Percentiles rank a stretch among this genome's conserved stretches.
Conservation (phyloP, 345 rosid genomes). For the Excoecaria agallocha region DNA sequence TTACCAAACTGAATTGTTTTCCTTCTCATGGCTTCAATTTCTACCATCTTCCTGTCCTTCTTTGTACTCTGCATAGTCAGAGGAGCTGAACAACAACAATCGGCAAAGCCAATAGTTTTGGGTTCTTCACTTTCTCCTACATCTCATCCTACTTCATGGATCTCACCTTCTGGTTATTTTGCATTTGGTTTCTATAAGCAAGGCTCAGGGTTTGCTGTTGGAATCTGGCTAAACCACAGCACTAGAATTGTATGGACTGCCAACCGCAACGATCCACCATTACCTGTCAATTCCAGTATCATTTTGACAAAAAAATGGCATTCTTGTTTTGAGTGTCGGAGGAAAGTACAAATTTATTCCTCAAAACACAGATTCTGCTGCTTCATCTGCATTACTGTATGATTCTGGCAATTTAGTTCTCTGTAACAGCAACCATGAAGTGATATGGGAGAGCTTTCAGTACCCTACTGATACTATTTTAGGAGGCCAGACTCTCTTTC, state of each 20-base stretch:
- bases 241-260: constrained; percentile 9
- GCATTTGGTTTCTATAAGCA: constrained; percentile 10
- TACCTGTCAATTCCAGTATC: not conserved
- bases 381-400: not conserved
- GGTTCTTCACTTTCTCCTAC: constrained; percentile 3
- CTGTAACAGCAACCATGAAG: not conserved
- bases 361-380: not conserved
- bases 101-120: not conserved
- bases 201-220: constrained; percentile 6
- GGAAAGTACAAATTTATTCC: not conserved
- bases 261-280: constrained; percentile 1
- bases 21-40: not conserved
- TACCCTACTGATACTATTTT: constrained; percentile 11
- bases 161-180: not conserved
- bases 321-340: not conserved
- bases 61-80: not conserved
- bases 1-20: too few relatives aligned
- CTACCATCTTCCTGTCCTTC: not conserved
- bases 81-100: not conserved
- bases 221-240: not conserved
- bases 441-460: constrained; percentile 4
- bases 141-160: too few relatives aligned
- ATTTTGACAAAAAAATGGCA: not conserved
- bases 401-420: constrained; percentile 14
- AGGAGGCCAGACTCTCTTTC: constrained; percentile 7